Conservation (phyloP, 768 basidiomycete species). For the Gymnopilus dilepis region DNA sequence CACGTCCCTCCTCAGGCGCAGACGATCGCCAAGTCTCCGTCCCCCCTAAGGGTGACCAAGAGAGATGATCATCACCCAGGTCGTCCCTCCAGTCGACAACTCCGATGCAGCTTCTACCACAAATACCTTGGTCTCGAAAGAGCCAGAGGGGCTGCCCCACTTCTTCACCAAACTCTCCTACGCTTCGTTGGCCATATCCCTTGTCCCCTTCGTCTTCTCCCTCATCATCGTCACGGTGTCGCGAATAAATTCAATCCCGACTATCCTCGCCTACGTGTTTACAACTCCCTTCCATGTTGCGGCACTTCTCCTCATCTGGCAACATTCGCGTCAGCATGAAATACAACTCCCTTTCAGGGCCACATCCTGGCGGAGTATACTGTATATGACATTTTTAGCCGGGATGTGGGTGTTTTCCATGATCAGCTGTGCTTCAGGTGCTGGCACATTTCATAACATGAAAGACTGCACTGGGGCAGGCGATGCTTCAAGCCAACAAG, state of each 20-base stretch:
- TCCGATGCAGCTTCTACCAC: constrained; percentile 19
- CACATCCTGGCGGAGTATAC: constrained; percentile 11
- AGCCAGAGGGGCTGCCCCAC: constrained; percentile 12
- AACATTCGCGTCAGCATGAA: constrained; percentile 17
- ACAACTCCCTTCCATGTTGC: constrained; percentile 22
- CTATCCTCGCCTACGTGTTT: constrained; percentile 18
- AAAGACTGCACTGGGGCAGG: neutral
- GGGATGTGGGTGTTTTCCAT: constrained; percentile 12
- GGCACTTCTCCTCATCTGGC: constrained; percentile 19
- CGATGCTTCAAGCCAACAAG: neutral
- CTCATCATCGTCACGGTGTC: constrained; percentile 17
- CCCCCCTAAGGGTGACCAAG: neutral
- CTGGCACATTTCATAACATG: neutral
- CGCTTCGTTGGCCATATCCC: constrained; percentile 14
- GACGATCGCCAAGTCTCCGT: neutral
- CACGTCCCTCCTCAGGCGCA: neutral
- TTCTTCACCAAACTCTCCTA: constrained; percentile 19
- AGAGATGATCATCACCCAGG: constrained; percentile 18
- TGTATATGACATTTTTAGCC: constrained; percentile 8
- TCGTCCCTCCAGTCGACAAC: constrained; percentile 6
- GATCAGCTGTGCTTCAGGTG: constrained; percentile 12
- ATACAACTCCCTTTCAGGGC: constrained; percentile 17
- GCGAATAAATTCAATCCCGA: constrained; percentile 16
- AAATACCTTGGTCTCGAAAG: constrained; percentile 15
- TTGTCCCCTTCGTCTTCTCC: constrained; percentile 17